A percentile compares a stretch with the other conserved stretches of the same genome.
These are phyloP conservation scores for Ophiostoma sp. DNA, from an alignment of 2,329 filamentous ascomycete species.

Conservation along the genomic window DNA sequence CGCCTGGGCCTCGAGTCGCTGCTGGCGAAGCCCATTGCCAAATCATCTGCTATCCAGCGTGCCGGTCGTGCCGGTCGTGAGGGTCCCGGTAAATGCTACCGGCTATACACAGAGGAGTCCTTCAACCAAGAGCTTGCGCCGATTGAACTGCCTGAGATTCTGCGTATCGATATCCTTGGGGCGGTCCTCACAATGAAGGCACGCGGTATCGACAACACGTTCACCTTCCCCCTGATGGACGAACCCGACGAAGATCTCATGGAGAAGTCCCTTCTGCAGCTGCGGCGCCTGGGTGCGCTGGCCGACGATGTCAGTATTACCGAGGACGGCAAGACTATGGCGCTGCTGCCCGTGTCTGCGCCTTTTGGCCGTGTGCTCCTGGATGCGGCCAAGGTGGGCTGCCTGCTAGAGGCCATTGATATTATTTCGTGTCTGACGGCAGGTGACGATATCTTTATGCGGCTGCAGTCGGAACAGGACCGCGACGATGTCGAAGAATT, in stretches of 20 bases:
- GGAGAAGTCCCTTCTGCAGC: constrained; percentile 73
- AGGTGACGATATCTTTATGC: constrained; percentile 58
- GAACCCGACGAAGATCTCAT: constrained; percentile 70
- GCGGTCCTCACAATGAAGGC: constrained; percentile 92
- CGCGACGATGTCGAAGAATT: constrained; percentile 48
- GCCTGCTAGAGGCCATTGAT: constrained; percentile 77
- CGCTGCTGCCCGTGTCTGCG: constrained; percentile 75
- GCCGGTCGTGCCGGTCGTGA: constrained; percentile 92
- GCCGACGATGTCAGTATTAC: constrained; percentile 69
- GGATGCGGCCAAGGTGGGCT: constrained; percentile 67
- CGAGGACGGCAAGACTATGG: constrained; percentile 66
- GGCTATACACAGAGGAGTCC: constrained; percentile 76
- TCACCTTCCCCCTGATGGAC: constrained; percentile 80
- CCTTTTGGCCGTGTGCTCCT: constrained; percentile 76
- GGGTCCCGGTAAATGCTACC: constrained; percentile 79
- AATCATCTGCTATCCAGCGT: constrained; percentile 86
- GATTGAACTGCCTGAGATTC: constrained; percentile 73
- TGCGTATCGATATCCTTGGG: constrained; percentile 81
- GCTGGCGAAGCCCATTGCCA: constrained; percentile 82
- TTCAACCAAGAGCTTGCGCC: constrained; percentile 65
- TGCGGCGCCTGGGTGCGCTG: constrained; percentile 73
- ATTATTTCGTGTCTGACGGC: constrained; percentile 63
- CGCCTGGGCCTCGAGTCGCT: constrained; percentile 84
- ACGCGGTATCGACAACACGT: constrained; percentile 73
- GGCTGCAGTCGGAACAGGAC: constrained; percentile 53